Evolutionary conservation across 257 asterid species (phyloP), one percentile per base, ranked within the genome.

Genomic region (Mentha longifolia): DNA sequence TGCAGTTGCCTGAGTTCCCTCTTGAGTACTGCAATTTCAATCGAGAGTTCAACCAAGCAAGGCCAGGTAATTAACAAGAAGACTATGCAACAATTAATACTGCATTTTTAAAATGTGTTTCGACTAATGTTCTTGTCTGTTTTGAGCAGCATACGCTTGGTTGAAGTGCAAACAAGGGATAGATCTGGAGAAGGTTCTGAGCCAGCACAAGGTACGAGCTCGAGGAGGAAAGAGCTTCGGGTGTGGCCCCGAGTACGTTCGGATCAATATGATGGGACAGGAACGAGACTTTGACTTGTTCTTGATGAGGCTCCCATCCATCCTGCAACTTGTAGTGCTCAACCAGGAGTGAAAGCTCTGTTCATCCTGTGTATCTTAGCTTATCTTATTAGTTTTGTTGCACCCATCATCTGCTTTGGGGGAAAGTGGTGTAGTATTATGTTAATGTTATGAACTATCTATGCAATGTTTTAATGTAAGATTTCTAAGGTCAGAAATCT

Each of bases 61-160:
- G 70, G 50, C 91, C 97, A 1, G 97, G 96, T 57, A 57, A 57
- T 25, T 7, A 2, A 7, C 1, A 0, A 25, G 9, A 37, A 50
- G 3, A 25, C 10, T 37, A 6, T 22, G 25, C 25, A 22, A 22
- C 25, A 22, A 22, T 22, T 22, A 8, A 47, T 47, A 14, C 54
- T 47, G 16, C 19, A 5, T 47, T 55, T 7, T 57, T 30, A 14
- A 7, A 2, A 12, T 13, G 19, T 28, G 63, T 15, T 10, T 14
- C 42, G 54, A 42, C 20, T 6, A 19, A 41, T 0, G 20, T 11
- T 43, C 6, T 67, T 30, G 59, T 19, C 4, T 3, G 15, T 14
- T 30, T 64, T 28, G 39, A 22, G 76, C 91, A 90, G 93, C 90
- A n/a, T 94, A 87, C 72, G 97, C 97, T 3, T 89, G 98, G 97